Evolutionary conservation across 1,284 basidiomycete genomes (phyloP).

Genomic region (Prillingera fragicola): DNA sequence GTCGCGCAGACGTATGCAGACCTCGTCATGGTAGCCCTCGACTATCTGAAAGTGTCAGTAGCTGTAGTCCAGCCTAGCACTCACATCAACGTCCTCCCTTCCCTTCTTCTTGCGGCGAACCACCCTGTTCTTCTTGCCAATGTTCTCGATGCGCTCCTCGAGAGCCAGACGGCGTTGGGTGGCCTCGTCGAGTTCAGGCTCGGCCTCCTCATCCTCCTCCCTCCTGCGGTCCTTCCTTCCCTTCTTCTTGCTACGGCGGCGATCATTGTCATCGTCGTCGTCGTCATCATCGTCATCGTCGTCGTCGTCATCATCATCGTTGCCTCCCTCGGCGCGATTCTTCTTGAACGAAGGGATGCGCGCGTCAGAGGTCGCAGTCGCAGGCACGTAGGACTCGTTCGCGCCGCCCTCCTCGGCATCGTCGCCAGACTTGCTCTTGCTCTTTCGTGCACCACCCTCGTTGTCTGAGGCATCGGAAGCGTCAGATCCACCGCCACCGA

Average conservation of each 20-base stretch:
- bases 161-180: slow-evolving; percentile 28
- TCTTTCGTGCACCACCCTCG: slow-evolving; percentile 50
- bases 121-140: slow-evolving; percentile 71
- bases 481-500: slow-evolving; percentile 57
- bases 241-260: slow-evolving; percentile 50
- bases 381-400: slow-evolving; percentile 63
- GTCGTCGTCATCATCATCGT: slow-evolving; percentile 48
- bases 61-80: neutral
- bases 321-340: slow-evolving; percentile 47
- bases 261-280: slow-evolving; percentile 51
- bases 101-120: slow-evolving; percentile 62
- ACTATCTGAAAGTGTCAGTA: slow-evolving; percentile 50
- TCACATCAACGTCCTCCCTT: slow-evolving; percentile 55
- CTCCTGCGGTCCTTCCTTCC: slow-evolving; percentile 18
- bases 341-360: slow-evolving; percentile 46
- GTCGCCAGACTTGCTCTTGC: slow-evolving; percentile 14
- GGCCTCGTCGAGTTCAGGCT: slow-evolving; percentile 22
- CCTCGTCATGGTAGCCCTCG: slow-evolving; percentile 85
- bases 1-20: slow-evolving; percentile 75
- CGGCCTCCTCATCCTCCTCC: slow-evolving; percentile 43
- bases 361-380: slow-evolving; percentile 47
- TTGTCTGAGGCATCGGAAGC: slow-evolving; percentile 65
- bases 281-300: slow-evolving; percentile 55
- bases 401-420: slow-evolving; percentile 56
- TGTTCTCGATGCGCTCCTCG: slow-evolving; percentile 60